Evolutionary conservation across 2,329 filamentous ascomycete species (phyloP).

Genomic region (Triangularia setosa): DNA sequence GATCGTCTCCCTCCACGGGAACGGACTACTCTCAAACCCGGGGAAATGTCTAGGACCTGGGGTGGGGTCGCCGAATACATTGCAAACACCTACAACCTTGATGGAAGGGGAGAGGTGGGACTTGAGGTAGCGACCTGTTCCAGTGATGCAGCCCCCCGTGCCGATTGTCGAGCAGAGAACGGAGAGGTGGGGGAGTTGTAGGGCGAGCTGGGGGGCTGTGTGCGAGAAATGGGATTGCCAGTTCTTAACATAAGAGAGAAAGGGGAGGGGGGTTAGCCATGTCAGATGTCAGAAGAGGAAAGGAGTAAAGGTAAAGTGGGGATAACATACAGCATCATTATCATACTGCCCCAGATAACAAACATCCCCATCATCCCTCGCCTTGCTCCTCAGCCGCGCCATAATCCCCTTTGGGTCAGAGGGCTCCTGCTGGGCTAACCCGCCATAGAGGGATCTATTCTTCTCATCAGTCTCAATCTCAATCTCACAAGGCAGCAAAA

Average conservation of each 20-base stretch:
- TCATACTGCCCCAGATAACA: slow-evolving; percentile 22
- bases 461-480: neutral
- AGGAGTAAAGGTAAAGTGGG: no score
- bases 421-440: slow-evolving; percentile 20
- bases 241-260: no score
- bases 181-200: slow-evolving; percentile 48
- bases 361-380: slow-evolving; percentile 2
- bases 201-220: slow-evolving; percentile 51
- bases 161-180: slow-evolving; percentile 50
- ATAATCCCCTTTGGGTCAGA: slow-evolving; percentile 19
- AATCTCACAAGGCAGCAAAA: neutral
- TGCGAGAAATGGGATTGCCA: slow-evolving; percentile 48
- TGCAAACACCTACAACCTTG: slow-evolving; percentile 41
- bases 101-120: slow-evolving; percentile 40
- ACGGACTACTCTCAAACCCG: slow-evolving; percentile 43
- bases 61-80: slow-evolving; percentile 48
- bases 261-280: neutral
- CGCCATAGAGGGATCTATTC: slow-evolving; percentile 19
- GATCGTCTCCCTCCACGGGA: slow-evolving; percentile 51
- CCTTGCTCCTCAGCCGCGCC: slow-evolving; percentile 11
- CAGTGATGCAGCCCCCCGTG: slow-evolving; percentile 45
- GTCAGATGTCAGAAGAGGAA: neutral
- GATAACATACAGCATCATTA: slow-evolving; percentile 16
- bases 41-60: slow-evolving; percentile 50
- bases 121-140: slow-evolving; percentile 44